phyloP scores from a whole-genome alignment of 306 rosid genomes.

The Quercus aquifolioides region DNA sequence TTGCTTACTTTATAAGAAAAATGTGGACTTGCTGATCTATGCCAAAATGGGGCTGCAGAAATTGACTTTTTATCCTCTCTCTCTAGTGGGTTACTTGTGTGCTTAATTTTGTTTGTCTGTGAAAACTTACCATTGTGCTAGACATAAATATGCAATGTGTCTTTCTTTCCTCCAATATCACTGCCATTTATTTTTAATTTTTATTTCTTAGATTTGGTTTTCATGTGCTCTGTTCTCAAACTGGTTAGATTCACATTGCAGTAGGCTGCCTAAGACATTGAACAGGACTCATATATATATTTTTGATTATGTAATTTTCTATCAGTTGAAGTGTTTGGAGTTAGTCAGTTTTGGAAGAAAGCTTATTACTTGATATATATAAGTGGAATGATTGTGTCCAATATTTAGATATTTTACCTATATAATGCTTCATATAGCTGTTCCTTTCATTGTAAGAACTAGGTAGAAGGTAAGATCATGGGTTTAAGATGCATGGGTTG shows the following conservation, averaged over 20 bases:
- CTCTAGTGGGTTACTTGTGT: not conserved
- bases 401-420: not conserved
- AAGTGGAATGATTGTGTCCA: not conserved
- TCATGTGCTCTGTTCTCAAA: not conserved
- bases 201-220: not conserved
- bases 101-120: not conserved
- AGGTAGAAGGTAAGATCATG: too few relatives aligned
- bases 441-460: not conserved
- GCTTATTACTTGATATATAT: not conserved
- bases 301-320: not conserved
- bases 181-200: not conserved
- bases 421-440: not conserved
- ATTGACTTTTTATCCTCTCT: not conserved
- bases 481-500: too few relatives aligned
- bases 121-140: not conserved
- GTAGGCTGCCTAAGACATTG: not conserved
- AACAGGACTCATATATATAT: not conserved
- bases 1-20: not conserved
- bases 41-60: not conserved
- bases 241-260: not conserved
- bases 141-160: not conserved
- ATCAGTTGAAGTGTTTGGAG: not conserved
- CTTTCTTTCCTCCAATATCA: not conserved
- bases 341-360: not conserved
- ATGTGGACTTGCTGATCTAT: not conserved